Base-by-base conservation (phyloP, 1,284 basidiomycete species). In the Rhodotorula sp. region DNA sequence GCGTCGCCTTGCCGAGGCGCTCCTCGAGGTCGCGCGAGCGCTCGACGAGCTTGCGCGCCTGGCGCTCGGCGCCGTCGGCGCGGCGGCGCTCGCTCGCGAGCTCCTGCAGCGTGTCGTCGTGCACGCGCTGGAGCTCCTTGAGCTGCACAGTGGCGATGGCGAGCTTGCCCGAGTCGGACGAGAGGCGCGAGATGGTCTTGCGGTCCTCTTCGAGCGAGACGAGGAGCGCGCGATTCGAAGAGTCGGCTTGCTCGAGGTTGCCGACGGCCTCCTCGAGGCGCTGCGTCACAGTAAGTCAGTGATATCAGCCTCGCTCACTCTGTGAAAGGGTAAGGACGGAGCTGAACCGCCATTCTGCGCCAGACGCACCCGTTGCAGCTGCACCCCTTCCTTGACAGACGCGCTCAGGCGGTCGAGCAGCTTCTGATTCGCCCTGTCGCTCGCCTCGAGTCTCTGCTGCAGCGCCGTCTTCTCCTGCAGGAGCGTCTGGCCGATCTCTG, bases 91-190 rank as follows among this genome's bases (percentile, higher is more conserved):
- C 91, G 62, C 85, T 86, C 65, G 91, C 89, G 41, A 90, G 85
- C 79, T 94, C 91, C 80, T 96, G 92, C 70, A 88, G 88, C 78
- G 91, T 85, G 79, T 97, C 94, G 61, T 97, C 92, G 76, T 87
- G 87, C 16, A 58, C 42, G n/a, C 66, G 63, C n/a, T 70, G 52
- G 9, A 76, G 70, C 4, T 53, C n/a, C 25, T 61, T 62, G 34
- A 74, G 61, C 5, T 60, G 57, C 1, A 66, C n/a, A 12, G 70
- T 42, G 23, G 72, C 52, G 16, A 66, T 48, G 48, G 66, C 67
- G 64, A 89, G 86, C 60, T 88, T 87, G 48, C 88, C 89, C 70
- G 90, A 86, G 74, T 89, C 88, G 14, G 87, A 85, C 42, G 86
- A 88, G 68, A 93, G 81, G 55, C 88, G 87, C n/a, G 87, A 86